phyloP scores from a whole-genome alignment of 495 filamentous ascomycete species.

The Aspergillus leporis region DNA sequence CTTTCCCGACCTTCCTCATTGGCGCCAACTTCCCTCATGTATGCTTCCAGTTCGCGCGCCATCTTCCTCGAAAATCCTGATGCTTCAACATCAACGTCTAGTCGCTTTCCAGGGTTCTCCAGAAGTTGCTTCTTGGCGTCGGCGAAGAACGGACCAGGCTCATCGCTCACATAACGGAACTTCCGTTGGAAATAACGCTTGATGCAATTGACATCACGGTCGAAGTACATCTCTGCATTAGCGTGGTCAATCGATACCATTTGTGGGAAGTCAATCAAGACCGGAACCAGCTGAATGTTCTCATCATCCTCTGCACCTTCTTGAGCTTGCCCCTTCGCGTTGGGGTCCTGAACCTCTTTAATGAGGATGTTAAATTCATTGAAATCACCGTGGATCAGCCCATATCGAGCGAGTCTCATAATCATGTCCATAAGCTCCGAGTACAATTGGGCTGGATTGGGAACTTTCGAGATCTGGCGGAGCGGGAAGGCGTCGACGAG shows the following conservation, averaged over 20 bases:
- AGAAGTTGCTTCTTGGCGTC: constrained; percentile 77
- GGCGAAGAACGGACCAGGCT: constrained; percentile 78
- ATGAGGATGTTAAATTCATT: constrained; percentile 99
- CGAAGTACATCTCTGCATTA: constrained; percentile 94
- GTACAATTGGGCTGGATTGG: constrained; percentile 79
- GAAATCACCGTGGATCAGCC: constrained; percentile 96
- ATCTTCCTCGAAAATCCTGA: constrained; percentile 96
- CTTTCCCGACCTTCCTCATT: constrained; percentile 53
- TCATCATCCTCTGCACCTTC: constrained; percentile 34
- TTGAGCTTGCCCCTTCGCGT: constrained; percentile 38
- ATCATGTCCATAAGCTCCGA: constrained; percentile 87
- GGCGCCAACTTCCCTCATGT: constrained; percentile 73
- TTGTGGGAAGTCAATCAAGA: constrained; percentile 97
- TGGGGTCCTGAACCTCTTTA: constrained; percentile 61
- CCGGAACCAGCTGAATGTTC: constrained; percentile 52
- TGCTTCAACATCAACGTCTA: constrained; percentile 89
- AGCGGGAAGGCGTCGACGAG: constrained; percentile 87
- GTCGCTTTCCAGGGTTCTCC: constrained; percentile 60
- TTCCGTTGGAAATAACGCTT: constrained; percentile 88
- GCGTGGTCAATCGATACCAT: constrained; percentile 94
- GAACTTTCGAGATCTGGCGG: constrained; percentile 76
- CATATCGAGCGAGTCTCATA: constrained; percentile 77
- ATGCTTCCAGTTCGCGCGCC: constrained; percentile 86
- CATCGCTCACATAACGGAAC: constrained; percentile 82
- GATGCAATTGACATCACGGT: constrained; percentile 91